Conservation (phyloP, 306 rosid species). For the Neltuma alba region DNA sequence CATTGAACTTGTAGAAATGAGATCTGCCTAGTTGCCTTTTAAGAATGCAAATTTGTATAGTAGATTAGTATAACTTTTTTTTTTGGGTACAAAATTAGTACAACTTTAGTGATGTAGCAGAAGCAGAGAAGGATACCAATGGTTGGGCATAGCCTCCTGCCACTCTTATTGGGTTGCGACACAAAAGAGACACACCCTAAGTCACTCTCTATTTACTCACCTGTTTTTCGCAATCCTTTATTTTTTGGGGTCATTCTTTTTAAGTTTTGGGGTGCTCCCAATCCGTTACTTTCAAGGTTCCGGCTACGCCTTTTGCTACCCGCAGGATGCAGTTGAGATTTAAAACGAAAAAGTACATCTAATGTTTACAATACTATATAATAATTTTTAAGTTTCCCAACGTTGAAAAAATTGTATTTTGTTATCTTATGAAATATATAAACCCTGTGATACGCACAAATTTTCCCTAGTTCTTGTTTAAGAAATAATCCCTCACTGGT, state of each 20-base stretch:
- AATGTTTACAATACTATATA: no score
- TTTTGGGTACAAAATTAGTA: no score
- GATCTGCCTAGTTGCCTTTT: background rate
- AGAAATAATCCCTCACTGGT: background rate
- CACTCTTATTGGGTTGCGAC: background rate
- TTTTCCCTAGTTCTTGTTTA: background rate
- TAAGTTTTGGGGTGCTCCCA: no score
- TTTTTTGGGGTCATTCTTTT: background rate
- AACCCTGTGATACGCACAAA: background rate
- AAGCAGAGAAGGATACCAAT: background rate
- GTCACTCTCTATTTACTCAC: background rate
- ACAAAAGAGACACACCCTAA: conserved; percentile 36
- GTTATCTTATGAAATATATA: background rate
- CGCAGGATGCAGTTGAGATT: background rate
- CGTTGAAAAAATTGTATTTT: no score
- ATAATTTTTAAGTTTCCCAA: no score
- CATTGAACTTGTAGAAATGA: background rate
- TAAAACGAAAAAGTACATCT: background rate
- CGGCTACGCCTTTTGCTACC: conserved; percentile 5
- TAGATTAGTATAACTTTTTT: background rate
- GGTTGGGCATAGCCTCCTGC: background rate
- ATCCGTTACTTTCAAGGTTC: conserved; percentile 8
- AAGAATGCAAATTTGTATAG: background rate
- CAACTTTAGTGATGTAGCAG: background rate
- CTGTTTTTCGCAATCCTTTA: background rate